Evolutionary conservation across 2,329 filamentous ascomycete species (phyloP).

Genomic region (Thelonectria rubi): DNA sequence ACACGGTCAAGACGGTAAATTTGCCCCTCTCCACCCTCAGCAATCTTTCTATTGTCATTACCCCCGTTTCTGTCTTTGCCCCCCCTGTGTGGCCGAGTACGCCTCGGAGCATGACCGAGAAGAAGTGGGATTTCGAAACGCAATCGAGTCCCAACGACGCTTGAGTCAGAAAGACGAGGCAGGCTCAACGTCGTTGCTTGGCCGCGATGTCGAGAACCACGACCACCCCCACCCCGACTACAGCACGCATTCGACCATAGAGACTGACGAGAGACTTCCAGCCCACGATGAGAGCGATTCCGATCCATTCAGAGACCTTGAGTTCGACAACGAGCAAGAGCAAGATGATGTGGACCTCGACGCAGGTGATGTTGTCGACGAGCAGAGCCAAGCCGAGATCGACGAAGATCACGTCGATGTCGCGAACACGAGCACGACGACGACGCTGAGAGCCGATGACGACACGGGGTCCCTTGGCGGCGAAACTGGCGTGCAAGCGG

Average conservation of each 20-base stretch:
- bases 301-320: constrained; percentile 40
- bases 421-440: constrained; percentile 44
- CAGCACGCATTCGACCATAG: constrained; percentile 34
- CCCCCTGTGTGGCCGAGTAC: constrained; percentile 28
- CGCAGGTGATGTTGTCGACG: constrained; percentile 29
- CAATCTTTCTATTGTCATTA: constrained; percentile 28
- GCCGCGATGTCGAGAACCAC: constrained; percentile 15
- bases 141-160: constrained; percentile 13
- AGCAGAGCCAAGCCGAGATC: constrained; percentile 26
- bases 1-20: constrained; percentile 37
- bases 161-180: neutral
- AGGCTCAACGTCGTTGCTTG: constrained; percentile 2
- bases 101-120: constrained; percentile 29
- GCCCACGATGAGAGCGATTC: constrained; percentile 37
- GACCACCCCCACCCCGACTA: constrained; percentile 25
- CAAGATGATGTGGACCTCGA: constrained; percentile 31
- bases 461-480: constrained; percentile 39
- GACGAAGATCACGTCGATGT: constrained; percentile 27
- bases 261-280: constrained; percentile 40
- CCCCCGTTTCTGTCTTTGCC: constrained; percentile 35
- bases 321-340: constrained; percentile 36
- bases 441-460: constrained; percentile 47
- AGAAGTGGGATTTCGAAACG: constrained; percentile 27
- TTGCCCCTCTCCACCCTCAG: constrained; percentile 20
- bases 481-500: constrained; percentile 35